These are phyloP conservation scores for Pseudogymnoascus sp. DNA, from an alignment of 2,329 filamentous ascomycete species.

Conservation along the genomic window DNA sequence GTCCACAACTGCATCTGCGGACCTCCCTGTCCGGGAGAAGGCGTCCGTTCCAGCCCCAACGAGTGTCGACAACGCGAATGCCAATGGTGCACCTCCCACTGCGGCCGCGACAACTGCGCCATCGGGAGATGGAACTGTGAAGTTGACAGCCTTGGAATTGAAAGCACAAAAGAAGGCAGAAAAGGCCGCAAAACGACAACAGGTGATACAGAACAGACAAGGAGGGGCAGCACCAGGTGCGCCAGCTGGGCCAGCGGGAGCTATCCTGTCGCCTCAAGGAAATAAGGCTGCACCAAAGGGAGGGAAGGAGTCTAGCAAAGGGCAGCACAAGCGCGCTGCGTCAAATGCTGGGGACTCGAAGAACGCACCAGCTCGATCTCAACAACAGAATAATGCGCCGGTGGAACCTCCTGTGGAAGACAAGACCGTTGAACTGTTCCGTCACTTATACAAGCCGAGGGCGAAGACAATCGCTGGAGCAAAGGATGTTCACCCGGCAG, in stretches of 20 bases:
- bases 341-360: slow-evolving; percentile 27
- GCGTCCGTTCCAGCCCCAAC: not conserved
- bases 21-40: slow-evolving; percentile 6
- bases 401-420: slow-evolving; percentile 45
- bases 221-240: slow-evolving; percentile 31
- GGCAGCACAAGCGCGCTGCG: slow-evolving; percentile 31
- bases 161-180: slow-evolving; percentile 89
- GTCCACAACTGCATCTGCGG: slow-evolving; percentile 1
- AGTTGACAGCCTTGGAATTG: slow-evolving; percentile 68
- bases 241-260: slow-evolving; percentile 21
- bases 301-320: slow-evolving; percentile 34
- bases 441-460: slow-evolving; percentile 72
- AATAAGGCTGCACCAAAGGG: slow-evolving; percentile 26
- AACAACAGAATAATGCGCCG: slow-evolving; percentile 24
- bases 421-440: slow-evolving; percentile 70
- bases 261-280: slow-evolving; percentile 20
- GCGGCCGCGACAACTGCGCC: not conserved
- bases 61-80: slow-evolving; percentile 1
- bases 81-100: not conserved
- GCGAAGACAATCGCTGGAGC: slow-evolving; percentile 55
- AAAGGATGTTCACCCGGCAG: slow-evolving; percentile 76
- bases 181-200: slow-evolving; percentile 78
- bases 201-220: slow-evolving; percentile 51
- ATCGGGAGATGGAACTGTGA: slow-evolving; percentile 35
- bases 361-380: slow-evolving; percentile 24